Base-by-base conservation (phyloP, 495 filamentous ascomycete genomes). In the Lophium mytilinum region DNA sequence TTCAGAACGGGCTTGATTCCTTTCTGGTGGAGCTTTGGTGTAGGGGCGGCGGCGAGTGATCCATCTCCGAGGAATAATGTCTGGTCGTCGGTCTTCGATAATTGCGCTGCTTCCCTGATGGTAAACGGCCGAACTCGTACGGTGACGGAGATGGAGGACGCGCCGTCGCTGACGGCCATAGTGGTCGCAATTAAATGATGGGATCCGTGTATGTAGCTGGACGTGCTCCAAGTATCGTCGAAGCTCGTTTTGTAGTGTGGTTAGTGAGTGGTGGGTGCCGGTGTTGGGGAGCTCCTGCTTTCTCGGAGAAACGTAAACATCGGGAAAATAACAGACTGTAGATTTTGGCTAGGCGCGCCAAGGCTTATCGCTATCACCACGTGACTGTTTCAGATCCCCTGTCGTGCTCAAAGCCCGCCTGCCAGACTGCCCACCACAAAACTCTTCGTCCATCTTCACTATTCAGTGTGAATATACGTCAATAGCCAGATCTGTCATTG, bases 61-160 rank as follows among this genome's bases (percentile, higher is more conserved):
- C 93, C 93, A 67, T 97, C 93, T 45, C 93, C 93, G 24, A 99
- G 83, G 71, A 99, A 97, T 34, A 95, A 71, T 0, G 90, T 89
- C 37, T 84, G 81, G 72, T 97, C 93, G 57, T 97, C 91, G 64
- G 76, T 82, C 70, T 83, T 85, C 39, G 87, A 80, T 50, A 86
- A 66, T 62, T 86, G 83, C 30, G 83, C 83, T 49, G 83, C 83
- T 70, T 86, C 83, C 62, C 81, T 72, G 43, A 90, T 89, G 43
- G 85, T 98, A 68, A 98, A 98, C 5, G 93, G 93, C 61, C 93
- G 88, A 47, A 98, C 93, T 69, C 93, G 83, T 59, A 98, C 90
- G 55, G 82, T 77, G 60, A 87, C 84, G 36, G 82, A 83, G 67
- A 96, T 89, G 36, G 82, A 88, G 50, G 81, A 84, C 51, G 85